Base-by-base conservation (phyloP, 305 asterid genomes). In the Fraxinus nigra region DNA sequence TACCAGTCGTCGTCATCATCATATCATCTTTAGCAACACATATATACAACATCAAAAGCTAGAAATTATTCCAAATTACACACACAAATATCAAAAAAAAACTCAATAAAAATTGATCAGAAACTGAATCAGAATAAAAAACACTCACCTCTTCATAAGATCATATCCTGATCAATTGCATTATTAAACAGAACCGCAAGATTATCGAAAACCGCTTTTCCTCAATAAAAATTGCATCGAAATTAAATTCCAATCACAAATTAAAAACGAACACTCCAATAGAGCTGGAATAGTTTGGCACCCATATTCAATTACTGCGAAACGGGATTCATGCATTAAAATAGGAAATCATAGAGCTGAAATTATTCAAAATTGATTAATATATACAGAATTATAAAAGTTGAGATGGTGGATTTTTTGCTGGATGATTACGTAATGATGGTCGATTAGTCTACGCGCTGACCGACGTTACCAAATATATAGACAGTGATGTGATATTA, bases 391-490 rank as follows among this genome's bases (percentile, higher is more conserved):
- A 18, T 8, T 16, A 72, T 72, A 37, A 73, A 73, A 59, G 18
- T 51, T 75, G 76, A 80, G 20, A 73, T 3, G 79, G 79, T 34
- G 79, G 83, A 80, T 33, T 74, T 80, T 46, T 51, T 24, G 32
- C 48, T 5, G 37, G 24, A 28, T 28, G 73, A 65, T 65, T 67
- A 26, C 37, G 74, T 26, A 67, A 67, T 26, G 20, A 56, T 54
- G 78, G 9, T 22, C 8, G 16, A n/a, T 18, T 18, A 51, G 51
- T 81, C 59, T 32, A 80, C 80, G 83, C 63, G 77, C 37, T 81
- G 51, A 82, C 84, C 82, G 79, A 79, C 82, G 5, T 43, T 43
- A 18, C 84, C 87, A 87, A 85, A 61, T 74, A 9, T 80, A 78
- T 81, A 80, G 69, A 82, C 38, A 46, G 80, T 46, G 59, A 77